Base-by-base conservation (phyloP, 2,329 filamentous ascomycete genomes). In the Xylariaceae sp. region DNA sequence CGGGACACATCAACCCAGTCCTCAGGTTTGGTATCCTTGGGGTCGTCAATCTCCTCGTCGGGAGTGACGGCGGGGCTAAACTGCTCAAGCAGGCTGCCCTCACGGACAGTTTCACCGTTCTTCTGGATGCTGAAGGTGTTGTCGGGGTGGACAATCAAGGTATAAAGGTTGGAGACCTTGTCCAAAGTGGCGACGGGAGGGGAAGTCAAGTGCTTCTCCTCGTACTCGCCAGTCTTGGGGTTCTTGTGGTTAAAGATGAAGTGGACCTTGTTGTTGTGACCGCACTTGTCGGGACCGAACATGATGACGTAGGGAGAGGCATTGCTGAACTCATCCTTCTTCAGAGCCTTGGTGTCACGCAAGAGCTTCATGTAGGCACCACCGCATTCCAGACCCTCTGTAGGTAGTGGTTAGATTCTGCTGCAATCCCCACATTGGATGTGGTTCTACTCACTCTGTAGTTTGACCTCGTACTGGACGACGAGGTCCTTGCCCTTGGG, bases 181-280 rank as follows among this genome's bases (percentile, higher is more conserved):
- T 85, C 80, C 66, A 95, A 94, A 70, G 86, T 87, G 68, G 91
- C 91, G 52, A 86, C 80, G 54, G 94, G 91, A 58, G 92, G 86
- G 64, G 81, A 81, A 69, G 82, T 84, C 58, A 99, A 82, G 76
- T 99, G 94, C 86, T 99, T 99, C 88, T 99, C 94, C 82, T 99
- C 92, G 67, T 99, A 99, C 75, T 96, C 90, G 77, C 92, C 92
- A 42, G 90, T 96, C 88, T 96, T 96, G 69, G 94, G 94, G 84
- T 97, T 99, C 89, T 97, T 99, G 87, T 99, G 94, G 76, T 95
- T 94, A 85, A 99, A 95, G 73, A 99, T 99, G 78, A 99, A 96
- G 74, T 84, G 81, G 46, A 95, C 89, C 87, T 97, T 97, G 86
- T 99, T 99, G 73, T 90, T 97, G 70, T 90, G 83, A 72, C 94